phyloP scores from a whole-genome alignment of 306 rosid genomes.

The Sicyos edulis region DNA sequence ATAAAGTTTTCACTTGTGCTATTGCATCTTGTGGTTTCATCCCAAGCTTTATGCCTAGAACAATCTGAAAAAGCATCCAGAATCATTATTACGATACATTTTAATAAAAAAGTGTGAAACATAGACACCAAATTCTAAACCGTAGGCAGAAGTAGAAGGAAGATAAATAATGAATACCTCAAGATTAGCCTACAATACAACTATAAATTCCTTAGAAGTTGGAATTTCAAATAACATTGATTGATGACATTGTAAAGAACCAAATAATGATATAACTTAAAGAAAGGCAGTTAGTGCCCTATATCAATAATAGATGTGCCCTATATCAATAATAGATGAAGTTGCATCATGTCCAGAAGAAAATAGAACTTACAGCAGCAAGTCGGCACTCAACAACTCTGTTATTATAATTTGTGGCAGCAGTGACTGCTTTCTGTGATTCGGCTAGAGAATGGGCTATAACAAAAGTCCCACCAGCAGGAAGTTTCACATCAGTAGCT shows the following conservation, averaged over 20 bases:
- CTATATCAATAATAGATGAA: background rate
- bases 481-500: conserved; percentile 91
- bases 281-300: too few species aligned
- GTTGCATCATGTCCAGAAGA: background rate
- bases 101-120: background rate
- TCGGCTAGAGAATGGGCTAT: conserved; percentile 91
- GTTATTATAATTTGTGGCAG: conserved; percentile 89
- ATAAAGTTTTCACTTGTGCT: conserved; percentile 60
- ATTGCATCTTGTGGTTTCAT: conserved; percentile 69
- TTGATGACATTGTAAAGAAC: background rate
- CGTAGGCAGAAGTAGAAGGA: background rate
- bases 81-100: background rate
- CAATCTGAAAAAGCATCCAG: conserved; percentile 38
- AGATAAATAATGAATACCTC: background rate
- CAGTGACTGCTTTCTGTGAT: conserved; percentile 94
- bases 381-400: conserved; percentile 84
- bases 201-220: background rate
- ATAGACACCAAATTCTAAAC: background rate
- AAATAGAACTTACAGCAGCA: conserved; percentile 64
- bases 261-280: background rate
- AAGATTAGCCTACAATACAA: background rate
- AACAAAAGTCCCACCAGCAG: conserved; percentile 83
- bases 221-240: background rate
- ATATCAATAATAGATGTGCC: background rate
- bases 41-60: conserved; percentile 83